These are phyloP conservation scores for Speleostelium caveatum DNA, from an alignment of 78 protist species.

Conservation along the genomic window DNA sequence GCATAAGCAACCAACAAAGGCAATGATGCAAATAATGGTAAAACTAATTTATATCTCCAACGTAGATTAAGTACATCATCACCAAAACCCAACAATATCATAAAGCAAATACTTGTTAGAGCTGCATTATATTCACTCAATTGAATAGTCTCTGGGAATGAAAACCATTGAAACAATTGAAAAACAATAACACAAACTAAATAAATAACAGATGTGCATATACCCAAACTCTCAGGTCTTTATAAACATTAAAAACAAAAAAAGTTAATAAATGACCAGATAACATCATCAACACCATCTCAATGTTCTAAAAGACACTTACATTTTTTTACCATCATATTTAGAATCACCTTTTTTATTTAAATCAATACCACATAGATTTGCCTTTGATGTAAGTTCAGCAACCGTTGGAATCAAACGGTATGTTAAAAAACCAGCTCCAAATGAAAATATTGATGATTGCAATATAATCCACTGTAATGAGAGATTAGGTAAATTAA, in stretches of 20 bases:
- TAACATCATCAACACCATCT: background rate
- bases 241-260: background rate
- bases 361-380: constrained; percentile 51
- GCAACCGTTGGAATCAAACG: constrained; percentile 52
- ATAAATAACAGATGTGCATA: constrained; percentile 85
- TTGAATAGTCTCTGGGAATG: constrained; percentile 64
- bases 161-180: constrained; percentile 79
- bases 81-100: constrained; percentile 97
- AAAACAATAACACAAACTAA: constrained; percentile 83
- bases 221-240: constrained; percentile 94
- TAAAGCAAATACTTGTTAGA: constrained; percentile 88
- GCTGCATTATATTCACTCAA: constrained; percentile 91
- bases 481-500: constrained; percentile 33
- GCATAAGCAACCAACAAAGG: constrained; percentile 95
- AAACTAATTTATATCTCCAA: constrained; percentile 91
- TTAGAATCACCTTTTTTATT: constrained; percentile 66
- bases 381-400: constrained; percentile 40
- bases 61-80: constrained; percentile 98
- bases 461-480: constrained; percentile 64
- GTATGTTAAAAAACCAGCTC: constrained; percentile 57
- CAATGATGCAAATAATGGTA: constrained; percentile 95
- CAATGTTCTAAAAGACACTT: background rate
- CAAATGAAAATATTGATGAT: constrained; percentile 36
- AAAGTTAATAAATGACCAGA: background rate
- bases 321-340: constrained; percentile 50